phyloP scores from a whole-genome alignment of 805 yeast species.

The Saturnispora quitensis region DNA sequence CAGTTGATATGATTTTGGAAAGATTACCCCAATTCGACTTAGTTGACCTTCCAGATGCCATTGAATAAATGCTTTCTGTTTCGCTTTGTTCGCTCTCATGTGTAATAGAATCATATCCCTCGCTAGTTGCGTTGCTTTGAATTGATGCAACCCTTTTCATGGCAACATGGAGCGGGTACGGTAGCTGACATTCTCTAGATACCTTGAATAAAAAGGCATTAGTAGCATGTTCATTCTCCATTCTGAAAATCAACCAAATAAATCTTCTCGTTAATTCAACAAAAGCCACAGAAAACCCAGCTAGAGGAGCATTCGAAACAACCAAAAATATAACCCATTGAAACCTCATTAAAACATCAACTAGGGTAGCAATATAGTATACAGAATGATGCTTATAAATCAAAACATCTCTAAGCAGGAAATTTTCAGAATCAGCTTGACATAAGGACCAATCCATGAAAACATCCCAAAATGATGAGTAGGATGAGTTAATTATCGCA shows the following conservation, averaged over 20 bases:
- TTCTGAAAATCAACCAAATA: slow-evolving; percentile 83
- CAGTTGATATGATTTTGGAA: slow-evolving; percentile 53
- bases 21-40: slow-evolving; percentile 26
- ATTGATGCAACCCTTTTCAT: slow-evolving; percentile 15
- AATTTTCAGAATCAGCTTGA: slow-evolving; percentile 52
- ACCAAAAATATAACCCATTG: slow-evolving; percentile 76
- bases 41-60: slow-evolving; percentile 2
- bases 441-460: slow-evolving; percentile 93
- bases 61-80: slow-evolving; percentile 24
- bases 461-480: slow-evolving; percentile 77
- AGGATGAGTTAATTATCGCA: slow-evolving; percentile 64
- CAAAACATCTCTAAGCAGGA: slow-evolving; percentile 60
- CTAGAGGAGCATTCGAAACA: slow-evolving; percentile 72
- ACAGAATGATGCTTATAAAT: slow-evolving; percentile 49
- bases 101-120: not conserved
- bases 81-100: not conserved
- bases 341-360: slow-evolving; percentile 68
- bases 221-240: slow-evolving; percentile 93
- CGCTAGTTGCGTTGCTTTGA: not conserved
- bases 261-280: slow-evolving; percentile 79
- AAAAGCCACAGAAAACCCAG: slow-evolving; percentile 74
- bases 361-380: slow-evolving; percentile 66
- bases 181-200: slow-evolving; percentile 79
- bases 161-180: slow-evolving; percentile 42
- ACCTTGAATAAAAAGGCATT: slow-evolving; percentile 81